A percentile compares a stretch with the other conserved stretches of the same genome.
These are phyloP conservation scores for Trametes sanguinea DNA, from an alignment of 768 basidiomycete species.

Conservation along the genomic window DNA sequence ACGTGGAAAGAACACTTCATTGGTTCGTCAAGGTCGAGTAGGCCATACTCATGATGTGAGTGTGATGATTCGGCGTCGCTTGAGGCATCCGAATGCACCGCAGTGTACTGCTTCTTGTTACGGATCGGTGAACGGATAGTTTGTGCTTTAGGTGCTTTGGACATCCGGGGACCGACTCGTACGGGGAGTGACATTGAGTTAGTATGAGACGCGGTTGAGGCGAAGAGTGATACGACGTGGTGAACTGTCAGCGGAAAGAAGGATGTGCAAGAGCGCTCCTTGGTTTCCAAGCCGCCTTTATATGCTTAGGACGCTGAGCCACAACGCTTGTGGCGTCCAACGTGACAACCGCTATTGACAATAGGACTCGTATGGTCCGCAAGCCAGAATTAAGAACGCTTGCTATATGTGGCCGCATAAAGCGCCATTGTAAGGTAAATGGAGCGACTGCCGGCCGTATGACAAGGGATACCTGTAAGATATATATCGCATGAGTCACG, in stretches of 20 bases:
- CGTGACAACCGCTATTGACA: conserved; percentile 1
- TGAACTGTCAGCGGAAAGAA: neutral
- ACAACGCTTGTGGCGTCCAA: conserved; percentile 8
- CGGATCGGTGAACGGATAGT: neutral
- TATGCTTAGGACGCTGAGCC: neutral
- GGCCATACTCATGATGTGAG: conserved; percentile 6
- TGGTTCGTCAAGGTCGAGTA: conserved; percentile 16
- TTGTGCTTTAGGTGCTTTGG: neutral
- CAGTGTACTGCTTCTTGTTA: neutral
- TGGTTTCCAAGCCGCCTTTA: neutral
- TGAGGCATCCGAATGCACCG: neutral
- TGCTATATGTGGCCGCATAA: neutral
- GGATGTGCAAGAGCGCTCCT: neutral
- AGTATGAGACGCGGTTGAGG: neutral
- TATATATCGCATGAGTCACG: no score
- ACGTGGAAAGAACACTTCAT: conserved; percentile 52
- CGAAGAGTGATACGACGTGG: neutral
- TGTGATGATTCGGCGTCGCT: conserved; percentile 16
- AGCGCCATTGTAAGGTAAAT: neutral
- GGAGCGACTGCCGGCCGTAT: no score
- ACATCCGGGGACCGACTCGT: neutral
- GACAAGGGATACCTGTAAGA: no score
- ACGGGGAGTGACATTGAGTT: neutral
- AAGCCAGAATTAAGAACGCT: neutral
- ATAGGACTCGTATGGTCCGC: neutral